Evolutionary conservation across 2,329 filamentous ascomycete genomes (phyloP).

Genomic region (Fusarium acutatum): DNA sequence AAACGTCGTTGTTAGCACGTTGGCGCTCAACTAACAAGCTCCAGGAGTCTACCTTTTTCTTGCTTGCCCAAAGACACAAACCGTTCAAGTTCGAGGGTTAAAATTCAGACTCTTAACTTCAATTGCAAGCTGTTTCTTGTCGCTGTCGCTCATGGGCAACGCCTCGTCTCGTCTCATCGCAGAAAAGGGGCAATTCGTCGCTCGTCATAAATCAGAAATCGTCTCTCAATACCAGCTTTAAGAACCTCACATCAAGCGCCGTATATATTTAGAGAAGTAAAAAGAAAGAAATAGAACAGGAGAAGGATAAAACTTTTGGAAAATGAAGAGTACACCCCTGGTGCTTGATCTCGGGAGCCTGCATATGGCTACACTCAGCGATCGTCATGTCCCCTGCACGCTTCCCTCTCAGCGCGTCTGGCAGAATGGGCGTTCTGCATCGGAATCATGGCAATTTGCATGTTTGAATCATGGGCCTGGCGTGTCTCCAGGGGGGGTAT

Average conservation of each 20-base stretch:
- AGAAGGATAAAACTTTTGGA: background rate
- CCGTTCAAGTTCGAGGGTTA: accelerated
- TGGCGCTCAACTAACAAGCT: background rate
- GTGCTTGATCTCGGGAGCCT: background rate
- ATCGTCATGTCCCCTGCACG: background rate
- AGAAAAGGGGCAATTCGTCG: background rate
- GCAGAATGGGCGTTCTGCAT: background rate
- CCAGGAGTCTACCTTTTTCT: background rate
- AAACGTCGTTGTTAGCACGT: background rate
- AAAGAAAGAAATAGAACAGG: background rate
- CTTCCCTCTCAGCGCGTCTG: background rate
- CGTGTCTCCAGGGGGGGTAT: background rate
- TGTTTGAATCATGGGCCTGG: background rate
- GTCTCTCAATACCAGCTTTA: background rate
- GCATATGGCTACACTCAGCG: background rate
- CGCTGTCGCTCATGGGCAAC: background rate
- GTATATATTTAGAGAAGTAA: accelerated
- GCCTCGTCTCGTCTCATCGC: background rate
- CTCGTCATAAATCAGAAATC: background rate
- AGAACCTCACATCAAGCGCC: accelerated
- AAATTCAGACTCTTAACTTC: accelerated
- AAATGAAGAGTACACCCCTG: background rate
- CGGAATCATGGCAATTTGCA: background rate
- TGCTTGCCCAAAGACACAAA: background rate
- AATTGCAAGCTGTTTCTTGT: background rate